phyloP scores from a whole-genome alignment of 169 alveolate species.

The Plasmodium reichenowi region DNA sequence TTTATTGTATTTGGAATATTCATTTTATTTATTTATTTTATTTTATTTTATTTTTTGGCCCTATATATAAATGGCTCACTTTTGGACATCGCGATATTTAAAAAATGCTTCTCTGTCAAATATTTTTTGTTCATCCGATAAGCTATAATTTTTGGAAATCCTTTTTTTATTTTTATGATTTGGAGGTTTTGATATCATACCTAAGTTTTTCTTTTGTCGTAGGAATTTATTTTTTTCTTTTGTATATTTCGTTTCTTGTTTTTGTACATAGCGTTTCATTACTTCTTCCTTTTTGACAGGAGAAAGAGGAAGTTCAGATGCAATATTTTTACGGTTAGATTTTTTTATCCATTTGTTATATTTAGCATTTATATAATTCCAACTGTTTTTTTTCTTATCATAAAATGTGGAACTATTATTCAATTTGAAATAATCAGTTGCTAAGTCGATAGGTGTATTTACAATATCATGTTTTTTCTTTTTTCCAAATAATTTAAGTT shows the following conservation, averaged over 20 bases:
- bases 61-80: conserved; percentile 6
- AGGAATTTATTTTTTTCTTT: conserved; percentile 56
- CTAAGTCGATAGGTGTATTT: conserved; percentile 52
- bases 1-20: too few relatives aligned
- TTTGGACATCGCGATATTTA: conserved; percentile 71
- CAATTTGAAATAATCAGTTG: conserved; percentile 65
- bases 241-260: conserved; percentile 65
- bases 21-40: too few relatives aligned
- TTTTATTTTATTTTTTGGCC: too few relatives aligned
- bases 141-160: conserved; percentile 49
- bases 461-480: conserved; percentile 42
- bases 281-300: conserved; percentile 54
- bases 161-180: conserved; percentile 26
- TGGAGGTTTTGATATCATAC: conserved; percentile 78
- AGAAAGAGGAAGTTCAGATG: conserved; percentile 46
- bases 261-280: conserved; percentile 64
- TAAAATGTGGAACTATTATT: conserved; percentile 35
- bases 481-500: conserved; percentile 69
- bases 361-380: conserved; percentile 70
- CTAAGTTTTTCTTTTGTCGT: conserved; percentile 48
- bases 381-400: conserved; percentile 56
- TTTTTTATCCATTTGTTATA: conserved; percentile 72
- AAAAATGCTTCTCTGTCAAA: conserved; percentile 77
- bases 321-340: conserved; percentile 25
- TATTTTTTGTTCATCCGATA: conserved; percentile 75